Evolutionary conservation across 2,329 filamentous ascomycete genomes (phyloP).

Genomic region (Microdochium trichocladiopsis): DNA sequence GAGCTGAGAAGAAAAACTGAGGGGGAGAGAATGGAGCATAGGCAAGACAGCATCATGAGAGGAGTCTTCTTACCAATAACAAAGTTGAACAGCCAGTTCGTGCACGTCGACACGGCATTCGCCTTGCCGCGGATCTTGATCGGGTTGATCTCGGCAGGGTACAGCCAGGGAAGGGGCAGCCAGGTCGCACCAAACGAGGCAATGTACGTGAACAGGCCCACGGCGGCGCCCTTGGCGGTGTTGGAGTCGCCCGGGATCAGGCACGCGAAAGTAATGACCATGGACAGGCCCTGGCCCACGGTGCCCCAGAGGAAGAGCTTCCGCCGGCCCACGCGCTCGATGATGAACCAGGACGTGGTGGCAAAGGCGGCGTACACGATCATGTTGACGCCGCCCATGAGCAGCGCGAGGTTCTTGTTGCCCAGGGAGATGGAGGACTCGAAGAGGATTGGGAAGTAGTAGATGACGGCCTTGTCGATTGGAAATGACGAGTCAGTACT

Average conservation of each 20-base stretch:
- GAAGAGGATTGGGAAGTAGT: constrained; percentile 56
- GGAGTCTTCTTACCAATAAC: constrained; percentile 47
- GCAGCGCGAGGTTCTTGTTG: constrained; percentile 37
- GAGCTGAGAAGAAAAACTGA: not conserved
- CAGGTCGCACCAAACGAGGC: constrained; percentile 61
- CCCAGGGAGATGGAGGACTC: constrained; percentile 29
- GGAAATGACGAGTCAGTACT: not conserved
- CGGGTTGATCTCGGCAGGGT: constrained; percentile 47
- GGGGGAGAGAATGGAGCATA: constrained; percentile 50
- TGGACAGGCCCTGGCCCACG: constrained; percentile 42
- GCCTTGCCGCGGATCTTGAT: constrained; percentile 38
- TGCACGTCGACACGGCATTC: constrained; percentile 49
- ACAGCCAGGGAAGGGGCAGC: constrained; percentile 56
- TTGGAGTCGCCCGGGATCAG: constrained; percentile 59
- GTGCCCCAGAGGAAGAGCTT: constrained; percentile 37
- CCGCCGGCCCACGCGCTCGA: constrained; percentile 37
- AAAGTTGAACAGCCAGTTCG: constrained; percentile 46
- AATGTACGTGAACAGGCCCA: constrained; percentile 64
- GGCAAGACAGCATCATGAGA: too few species aligned
- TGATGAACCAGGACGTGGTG: constrained; percentile 46
- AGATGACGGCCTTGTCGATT: constrained; percentile 38
- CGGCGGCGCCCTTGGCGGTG: constrained; percentile 60
- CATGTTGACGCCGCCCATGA: constrained; percentile 48
- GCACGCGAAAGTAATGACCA: constrained; percentile 53
- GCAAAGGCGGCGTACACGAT: constrained; percentile 56